A percentile compares a stretch with the other conserved stretches of the same genome.
phyloP scores from a whole-genome alignment of 1,284 basidiomycete species.

The Tylopilus sp. region DNA sequence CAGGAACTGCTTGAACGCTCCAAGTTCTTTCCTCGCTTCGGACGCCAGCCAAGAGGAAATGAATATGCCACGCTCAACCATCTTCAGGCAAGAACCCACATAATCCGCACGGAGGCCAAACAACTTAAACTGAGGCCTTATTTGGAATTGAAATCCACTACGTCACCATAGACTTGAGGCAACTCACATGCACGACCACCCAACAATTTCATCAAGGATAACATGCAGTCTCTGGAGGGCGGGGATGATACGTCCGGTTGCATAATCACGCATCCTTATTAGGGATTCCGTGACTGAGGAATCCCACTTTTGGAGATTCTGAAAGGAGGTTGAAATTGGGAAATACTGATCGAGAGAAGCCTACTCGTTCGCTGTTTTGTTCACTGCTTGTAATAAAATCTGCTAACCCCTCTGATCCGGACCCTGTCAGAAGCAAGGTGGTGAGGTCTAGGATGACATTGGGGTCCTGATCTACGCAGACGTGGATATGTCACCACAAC shows the following conservation, averaged over 20 bases:
- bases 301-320: constrained; percentile 82
- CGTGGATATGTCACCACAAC: constrained; percentile 8
- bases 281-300: constrained; percentile 66
- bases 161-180: constrained; percentile 8
- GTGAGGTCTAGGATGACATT: constrained; percentile 70
- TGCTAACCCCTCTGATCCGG: constrained; percentile 60
- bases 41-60: constrained; percentile 67
- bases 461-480: constrained; percentile 50
- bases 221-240: constrained; percentile 74
- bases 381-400: constrained; percentile 77
- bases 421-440: constrained; percentile 66
- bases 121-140: constrained; percentile 48
- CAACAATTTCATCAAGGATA: constrained; percentile 70
- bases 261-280: constrained; percentile 67
- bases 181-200: constrained; percentile 72
- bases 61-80: constrained; percentile 56
- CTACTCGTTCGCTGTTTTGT: constrained; percentile 76
- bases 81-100: constrained; percentile 51
- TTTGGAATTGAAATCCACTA: constrained; percentile 17
- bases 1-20: constrained; percentile 74
- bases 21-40: constrained; percentile 61
- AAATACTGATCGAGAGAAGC: constrained; percentile 21
- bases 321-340: constrained; percentile 22
- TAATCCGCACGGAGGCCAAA: constrained; percentile 55
- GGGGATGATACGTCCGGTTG: constrained; percentile 66